Percentiles rank a stretch among this genome's conserved stretches.
Conservation (phyloP, 2,329 filamentous ascomycete genomes). For the Sporothrix euskadiensis region DNA sequence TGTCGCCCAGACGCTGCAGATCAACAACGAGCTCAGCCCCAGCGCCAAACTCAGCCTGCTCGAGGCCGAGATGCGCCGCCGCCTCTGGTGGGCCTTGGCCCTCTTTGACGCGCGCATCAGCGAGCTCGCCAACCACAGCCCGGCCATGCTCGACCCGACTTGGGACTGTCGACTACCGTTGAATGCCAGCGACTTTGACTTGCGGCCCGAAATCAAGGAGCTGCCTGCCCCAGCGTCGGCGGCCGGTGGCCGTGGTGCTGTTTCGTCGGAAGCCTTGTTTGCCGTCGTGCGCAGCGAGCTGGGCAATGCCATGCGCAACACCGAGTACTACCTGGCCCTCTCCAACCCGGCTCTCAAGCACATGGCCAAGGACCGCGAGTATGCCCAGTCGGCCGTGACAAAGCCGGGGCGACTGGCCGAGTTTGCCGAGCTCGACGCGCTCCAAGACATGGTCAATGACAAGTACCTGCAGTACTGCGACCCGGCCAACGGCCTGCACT, state of each 20-base stretch:
- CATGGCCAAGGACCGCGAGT: constrained; percentile 32
- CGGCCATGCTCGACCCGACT: constrained; percentile 37
- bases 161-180: constrained; percentile 49
- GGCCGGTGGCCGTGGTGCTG: not conserved
- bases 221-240: not conserved
- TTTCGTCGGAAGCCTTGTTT: constrained; percentile 47
- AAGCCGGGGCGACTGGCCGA: constrained; percentile 30
- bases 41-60: constrained; percentile 42
- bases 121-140: constrained; percentile 49
- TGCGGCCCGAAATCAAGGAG: constrained; percentile 41
- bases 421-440: constrained; percentile 36
- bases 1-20: constrained; percentile 54
- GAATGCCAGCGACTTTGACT: constrained; percentile 50
- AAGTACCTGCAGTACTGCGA: constrained; percentile 49
- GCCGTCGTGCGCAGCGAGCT: constrained; percentile 45
- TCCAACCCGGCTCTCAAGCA: constrained; percentile 39
- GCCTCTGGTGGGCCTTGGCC: constrained; percentile 63
- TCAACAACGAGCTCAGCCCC: constrained; percentile 50
- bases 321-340: constrained; percentile 41
- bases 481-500: constrained; percentile 44
- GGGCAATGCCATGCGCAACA: constrained; percentile 43
- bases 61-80: constrained; percentile 61
- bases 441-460: constrained; percentile 48
- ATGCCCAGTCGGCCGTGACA: not conserved
- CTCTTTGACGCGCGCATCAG: constrained; percentile 58